A percentile compares a stretch with the other conserved stretches of the same genome.
These are phyloP conservation scores for Yamadazyma endophytica DNA, from an alignment of 805 yeast genomes.

Conservation along the genomic window DNA sequence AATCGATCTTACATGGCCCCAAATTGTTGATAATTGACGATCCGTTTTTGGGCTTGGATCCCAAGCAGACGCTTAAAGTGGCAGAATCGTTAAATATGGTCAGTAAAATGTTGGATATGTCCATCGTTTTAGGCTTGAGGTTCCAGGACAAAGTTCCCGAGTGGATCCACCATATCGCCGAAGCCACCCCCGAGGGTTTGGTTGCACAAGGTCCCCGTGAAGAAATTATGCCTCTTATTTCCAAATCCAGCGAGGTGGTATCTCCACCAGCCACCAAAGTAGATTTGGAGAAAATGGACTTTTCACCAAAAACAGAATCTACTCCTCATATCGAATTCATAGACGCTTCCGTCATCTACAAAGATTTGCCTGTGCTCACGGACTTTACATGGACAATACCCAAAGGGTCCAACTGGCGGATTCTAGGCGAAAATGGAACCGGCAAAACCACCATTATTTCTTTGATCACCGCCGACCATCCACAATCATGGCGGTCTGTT, in stretches of 20 bases:
- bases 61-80: slow-evolving; percentile 59
- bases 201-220: slow-evolving; percentile 42
- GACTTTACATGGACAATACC: slow-evolving; percentile 63
- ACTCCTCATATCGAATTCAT: slow-evolving; percentile 43
- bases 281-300: slow-evolving; percentile 3
- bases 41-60: slow-evolving; percentile 89
- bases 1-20: slow-evolving; percentile 63
- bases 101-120: slow-evolving; percentile 38
- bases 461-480: slow-evolving; percentile 88
- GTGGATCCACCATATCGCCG: slow-evolving; percentile 75
- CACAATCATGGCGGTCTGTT: slow-evolving; percentile 85
- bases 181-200: slow-evolving; percentile 56
- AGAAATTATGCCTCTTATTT: slow-evolving; percentile 14
- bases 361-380: slow-evolving; percentile 54
- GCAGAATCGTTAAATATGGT: slow-evolving; percentile 44
- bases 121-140: slow-evolving; percentile 71
- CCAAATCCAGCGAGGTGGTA: slow-evolving; percentile 4
- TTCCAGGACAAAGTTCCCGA: slow-evolving; percentile 70
- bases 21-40: slow-evolving; percentile 74
- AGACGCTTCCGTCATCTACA: slow-evolving; percentile 62
- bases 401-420: slow-evolving; percentile 81
- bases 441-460: slow-evolving; percentile 90
- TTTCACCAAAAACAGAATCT: background rate
- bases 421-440: slow-evolving; percentile 85
- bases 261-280: slow-evolving; percentile 5